Base-by-base conservation (phyloP, 164 flowering plant genomes). In the Akebia trifoliata region DNA sequence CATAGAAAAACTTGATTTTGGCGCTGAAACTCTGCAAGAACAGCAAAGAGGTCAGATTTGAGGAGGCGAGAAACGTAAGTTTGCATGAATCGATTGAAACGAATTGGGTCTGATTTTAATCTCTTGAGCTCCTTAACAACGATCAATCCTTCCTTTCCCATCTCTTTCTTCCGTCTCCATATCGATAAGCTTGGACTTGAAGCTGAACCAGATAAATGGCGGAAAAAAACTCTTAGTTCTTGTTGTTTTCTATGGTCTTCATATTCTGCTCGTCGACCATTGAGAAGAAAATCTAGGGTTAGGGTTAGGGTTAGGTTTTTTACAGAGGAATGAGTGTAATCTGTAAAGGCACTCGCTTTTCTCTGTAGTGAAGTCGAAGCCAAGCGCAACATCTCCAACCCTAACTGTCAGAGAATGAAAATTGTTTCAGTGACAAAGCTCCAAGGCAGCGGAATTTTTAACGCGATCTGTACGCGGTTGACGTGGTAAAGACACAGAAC, bases 121-220 rank as follows among this genome's bases (percentile, higher is more conserved):
- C 96, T 65, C 74, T 93, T 93, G 56, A 93, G 83, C 64, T 90
- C 89, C 47, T 86, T 88, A 38, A 90, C 95, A 14, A 72, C 78
- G 22, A 83, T 67, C 12, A 93, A 38, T 0, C 95, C 97, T 54
- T 93, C 99, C 62, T 93, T 93, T 17, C 92, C 81, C 77, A 93
- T 76, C 71, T 87, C 96, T 55, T 90, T 93, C 79, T 84, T 93
- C 44, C 94, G 65, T 58, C 97, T 78, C 99, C 99, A 90, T 72
- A 90, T 86, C 26, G 99, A 93, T 43, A 93, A 57, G 67, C 94
- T 84, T 0, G 96, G 87, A 35, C 74, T 78, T n/a, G 90, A 75
- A 8, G 84, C 77, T 14, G 73, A 56, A 17, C 75, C 66, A 22
- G 73, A 63, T 36, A 65, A 68, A 3, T 50, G 21, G 10, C 37